Evolutionary conservation across 2,329 filamentous ascomycete genomes (phyloP).

Genomic region (Mollisia scopiformis): DNA sequence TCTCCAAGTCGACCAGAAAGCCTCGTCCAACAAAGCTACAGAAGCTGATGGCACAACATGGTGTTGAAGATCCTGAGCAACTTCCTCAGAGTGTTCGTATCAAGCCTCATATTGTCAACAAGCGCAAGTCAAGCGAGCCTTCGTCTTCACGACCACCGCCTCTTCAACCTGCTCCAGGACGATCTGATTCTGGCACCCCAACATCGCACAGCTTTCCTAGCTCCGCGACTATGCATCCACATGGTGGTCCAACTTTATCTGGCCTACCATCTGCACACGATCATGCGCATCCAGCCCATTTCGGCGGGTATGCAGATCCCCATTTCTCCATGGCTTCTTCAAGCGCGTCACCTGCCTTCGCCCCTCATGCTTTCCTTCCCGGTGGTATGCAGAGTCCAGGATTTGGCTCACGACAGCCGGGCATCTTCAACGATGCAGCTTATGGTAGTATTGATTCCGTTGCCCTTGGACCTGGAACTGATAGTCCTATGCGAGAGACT

Average conservation of each 20-base stretch:
- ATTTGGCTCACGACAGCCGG: constrained; percentile 25
- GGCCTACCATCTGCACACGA: constrained; percentile 30
- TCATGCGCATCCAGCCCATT: constrained; percentile 33
- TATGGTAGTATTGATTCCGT: constrained; percentile 33
- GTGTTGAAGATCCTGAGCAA: constrained; percentile 88
- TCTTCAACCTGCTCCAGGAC: constrained; percentile 36
- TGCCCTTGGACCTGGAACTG: constrained; percentile 22
- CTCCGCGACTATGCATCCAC: constrained; percentile 25
- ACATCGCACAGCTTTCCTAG: constrained; percentile 32
- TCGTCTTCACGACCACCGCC: constrained; percentile 30
- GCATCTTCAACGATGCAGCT: constrained; percentile 32
- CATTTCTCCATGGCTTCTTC: constrained; percentile 31
- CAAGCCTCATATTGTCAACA: constrained; percentile 38
- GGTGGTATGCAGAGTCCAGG: constrained; percentile 25
- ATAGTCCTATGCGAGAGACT: constrained; percentile 32
- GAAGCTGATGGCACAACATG: constrained; percentile 87
- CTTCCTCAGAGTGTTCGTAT: constrained; percentile 68
- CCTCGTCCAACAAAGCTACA: constrained; percentile 96
- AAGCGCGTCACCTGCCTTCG: constrained; percentile 32
- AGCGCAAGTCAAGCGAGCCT: constrained; percentile 37
- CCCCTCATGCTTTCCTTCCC: constrained; percentile 36
- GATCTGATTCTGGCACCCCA: constrained; percentile 34
- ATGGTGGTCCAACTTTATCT: constrained; percentile 30
- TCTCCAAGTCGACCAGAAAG: constrained; percentile 90
- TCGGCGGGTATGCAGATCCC: constrained; percentile 28